Evolutionary conservation across 371 early-diverging fungal species (phyloP).

Genomic region (Dentiscutata heterogama): DNA sequence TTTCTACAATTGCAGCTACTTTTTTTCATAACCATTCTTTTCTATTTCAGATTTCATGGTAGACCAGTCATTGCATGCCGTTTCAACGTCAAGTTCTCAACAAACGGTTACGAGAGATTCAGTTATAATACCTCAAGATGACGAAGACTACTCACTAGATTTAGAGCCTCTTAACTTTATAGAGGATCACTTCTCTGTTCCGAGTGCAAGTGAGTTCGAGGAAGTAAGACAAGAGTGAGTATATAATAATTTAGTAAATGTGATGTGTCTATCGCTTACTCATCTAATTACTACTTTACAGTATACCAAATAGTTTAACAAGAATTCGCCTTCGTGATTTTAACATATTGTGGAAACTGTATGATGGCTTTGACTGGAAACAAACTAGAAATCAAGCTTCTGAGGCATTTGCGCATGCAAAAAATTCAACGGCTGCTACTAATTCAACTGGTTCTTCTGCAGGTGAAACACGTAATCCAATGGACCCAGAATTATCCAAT

Average conservation of each 20-base stretch:
- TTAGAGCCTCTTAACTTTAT: conserved; percentile 59
- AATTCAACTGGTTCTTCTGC: conserved; percentile 4
- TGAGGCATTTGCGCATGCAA: not conserved
- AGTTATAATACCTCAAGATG: conserved; percentile 52
- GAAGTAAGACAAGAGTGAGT: conserved; percentile 17
- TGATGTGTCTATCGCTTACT: not conserved
- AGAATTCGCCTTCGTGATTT: conserved; percentile 67
- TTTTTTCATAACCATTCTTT: not conserved
- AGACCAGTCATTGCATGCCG: not conserved
- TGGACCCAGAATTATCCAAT: not conserved
- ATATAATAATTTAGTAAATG: conserved; percentile 50
- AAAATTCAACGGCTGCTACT: not conserved
- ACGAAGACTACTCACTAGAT: conserved; percentile 47
- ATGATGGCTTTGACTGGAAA: conserved; percentile 71
- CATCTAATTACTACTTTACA: not conserved
- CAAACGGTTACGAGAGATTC: conserved; percentile 10
- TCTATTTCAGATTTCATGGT: not conserved
- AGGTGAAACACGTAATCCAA: not conserved
- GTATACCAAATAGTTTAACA: conserved; percentile 51
- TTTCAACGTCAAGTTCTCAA: not conserved
- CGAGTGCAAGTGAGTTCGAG: conserved; percentile 50
- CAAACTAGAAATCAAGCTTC: conserved; percentile 49
- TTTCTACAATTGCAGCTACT: not conserved
- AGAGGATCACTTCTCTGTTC: conserved; percentile 72
- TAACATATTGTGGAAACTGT: conserved; percentile 69